Evolutionary conservation across 2,329 filamentous ascomycete genomes (phyloP), one percentile per base, ranked within the genome.

Genomic region (Alternaria sp.): DNA sequence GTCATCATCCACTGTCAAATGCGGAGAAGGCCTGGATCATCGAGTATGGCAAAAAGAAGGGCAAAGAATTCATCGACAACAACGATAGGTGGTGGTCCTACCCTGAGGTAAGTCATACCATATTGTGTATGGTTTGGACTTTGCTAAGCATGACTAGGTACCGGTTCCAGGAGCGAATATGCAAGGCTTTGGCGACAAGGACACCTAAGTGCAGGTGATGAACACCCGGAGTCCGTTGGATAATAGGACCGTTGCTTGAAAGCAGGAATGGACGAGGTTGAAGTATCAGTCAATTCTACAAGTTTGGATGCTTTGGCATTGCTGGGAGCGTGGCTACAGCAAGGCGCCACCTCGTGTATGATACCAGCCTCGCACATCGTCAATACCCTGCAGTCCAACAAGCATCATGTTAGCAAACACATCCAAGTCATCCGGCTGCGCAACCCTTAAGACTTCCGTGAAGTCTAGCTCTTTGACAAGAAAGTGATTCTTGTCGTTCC

Each of bases 341-440:
- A 72, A 46, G 3, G 20, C 48, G 2, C 67, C 70, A 10, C 73
- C 74, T 40, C 63, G 55, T 18, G 59, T 62, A 32, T 72, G 57
- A 28, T 75, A 72, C 74, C 74, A 77, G 9, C 69, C 74, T 52
- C 63, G 68, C 7, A 75, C 65, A 25, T 75, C 72, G 50, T 78
- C 74, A 9, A 72, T 65, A 0, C 74, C 74, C 55, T 73, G 62
- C 2, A 72, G 20, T 3, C 67, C 62, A 4, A 72, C 62, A 53
- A 78, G 59, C 18, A 78, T 59, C 58, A 74, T 75, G 18, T 64
- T 71, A 6, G 66, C 67, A 57, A 78, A 77, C 0, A 59, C 54
- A 54, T 76, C 74, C 11, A 78, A 58, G 59, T 78, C 72, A 32
- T 73, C 67, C 0, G 70, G 69, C 8, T 64, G 49, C 1, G 68